These are phyloP conservation scores for Salisapilia sapeloensis DNA, from an alignment of 352 stramenopile genomes.

Conservation along the genomic window DNA sequence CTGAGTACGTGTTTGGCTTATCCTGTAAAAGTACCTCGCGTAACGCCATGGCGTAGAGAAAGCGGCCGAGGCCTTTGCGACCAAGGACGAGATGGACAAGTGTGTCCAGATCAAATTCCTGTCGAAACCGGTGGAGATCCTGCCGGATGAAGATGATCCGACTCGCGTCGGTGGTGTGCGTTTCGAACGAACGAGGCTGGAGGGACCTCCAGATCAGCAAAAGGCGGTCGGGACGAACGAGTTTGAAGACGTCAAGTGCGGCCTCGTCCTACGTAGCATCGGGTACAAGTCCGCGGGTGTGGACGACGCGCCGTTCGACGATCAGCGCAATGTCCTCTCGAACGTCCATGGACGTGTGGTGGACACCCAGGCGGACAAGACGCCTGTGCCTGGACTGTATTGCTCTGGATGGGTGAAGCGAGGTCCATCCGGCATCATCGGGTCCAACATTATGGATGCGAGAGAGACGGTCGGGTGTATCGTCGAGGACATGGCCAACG, in stretches of 20 bases:
- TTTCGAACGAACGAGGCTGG: slow-evolving; percentile 79
- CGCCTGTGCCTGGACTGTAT: slow-evolving; percentile 80
- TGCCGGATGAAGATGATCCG: slow-evolving; percentile 24
- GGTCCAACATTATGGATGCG: slow-evolving; percentile 95
- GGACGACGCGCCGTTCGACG: slow-evolving; percentile 70
- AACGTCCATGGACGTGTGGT: slow-evolving; percentile 49
- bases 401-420: slow-evolving; percentile 96
- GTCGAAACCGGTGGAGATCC: slow-evolving; percentile 63
- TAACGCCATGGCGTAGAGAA: slow-evolving; percentile 21
- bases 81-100: slow-evolving; percentile 27
- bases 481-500: slow-evolving; percentile 67
- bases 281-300: slow-evolving; percentile 86
- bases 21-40: neutral
- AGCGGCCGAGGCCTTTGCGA: slow-evolving; percentile 8
- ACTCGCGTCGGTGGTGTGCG: slow-evolving; percentile 43
- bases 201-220: slow-evolving; percentile 74
- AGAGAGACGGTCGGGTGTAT: slow-evolving; percentile 91
- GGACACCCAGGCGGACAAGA: slow-evolving; percentile 10
- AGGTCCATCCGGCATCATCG: slow-evolving; percentile 95
- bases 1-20: slow-evolving; percentile 10
- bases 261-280: slow-evolving; percentile 68
- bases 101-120: slow-evolving; percentile 81
- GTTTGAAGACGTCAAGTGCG: slow-evolving; percentile 70
- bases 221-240: slow-evolving; percentile 68
- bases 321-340: slow-evolving; percentile 28